phyloP scores from a whole-genome alignment of 2,329 filamentous ascomycete species.

The Fusarium paranaense region DNA sequence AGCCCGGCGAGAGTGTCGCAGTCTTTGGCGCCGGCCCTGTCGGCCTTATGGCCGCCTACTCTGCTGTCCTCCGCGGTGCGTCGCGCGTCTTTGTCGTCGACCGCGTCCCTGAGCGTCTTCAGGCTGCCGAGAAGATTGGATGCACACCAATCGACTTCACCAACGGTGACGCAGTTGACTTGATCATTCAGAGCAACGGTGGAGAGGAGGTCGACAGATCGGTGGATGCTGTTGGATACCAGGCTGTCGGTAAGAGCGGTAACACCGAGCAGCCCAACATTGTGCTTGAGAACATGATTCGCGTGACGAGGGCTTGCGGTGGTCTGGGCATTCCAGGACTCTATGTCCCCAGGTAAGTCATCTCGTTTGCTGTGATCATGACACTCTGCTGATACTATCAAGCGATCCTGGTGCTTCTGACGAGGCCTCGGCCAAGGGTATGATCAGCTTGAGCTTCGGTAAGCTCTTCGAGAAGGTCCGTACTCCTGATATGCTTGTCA shows the following conservation, averaged over 20 bases:
- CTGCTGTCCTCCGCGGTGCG: conserved; percentile 69
- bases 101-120: conserved; percentile 68
- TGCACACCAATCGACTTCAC: conserved; percentile 71
- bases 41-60: conserved; percentile 75
- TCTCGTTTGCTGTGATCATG: neutral
- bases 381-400: conserved; percentile 28
- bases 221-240: conserved; percentile 75
- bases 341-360: conserved; percentile 52
- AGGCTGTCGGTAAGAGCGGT: conserved; percentile 67
- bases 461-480: conserved; percentile 75
- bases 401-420: conserved; percentile 73
- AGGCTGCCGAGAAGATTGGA: conserved; percentile 70
- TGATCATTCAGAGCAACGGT: conserved; percentile 69
- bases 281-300: conserved; percentile 73
- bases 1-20: conserved; percentile 70
- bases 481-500: accelerated
- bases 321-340: conserved; percentile 71
- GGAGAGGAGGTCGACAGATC: conserved; percentile 74
- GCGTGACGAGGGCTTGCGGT: conserved; percentile 70
- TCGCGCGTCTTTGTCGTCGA: conserved; percentile 73
- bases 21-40: conserved; percentile 75
- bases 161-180: conserved; percentile 68
- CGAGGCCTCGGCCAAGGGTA: conserved; percentile 69
- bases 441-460: conserved; percentile 73
- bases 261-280: conserved; percentile 71